Evolutionary conservation across 2,329 filamentous ascomycete species (phyloP), one percentile per base, ranked within the genome.

Genomic region (Cladorrhinum sp.): DNA sequence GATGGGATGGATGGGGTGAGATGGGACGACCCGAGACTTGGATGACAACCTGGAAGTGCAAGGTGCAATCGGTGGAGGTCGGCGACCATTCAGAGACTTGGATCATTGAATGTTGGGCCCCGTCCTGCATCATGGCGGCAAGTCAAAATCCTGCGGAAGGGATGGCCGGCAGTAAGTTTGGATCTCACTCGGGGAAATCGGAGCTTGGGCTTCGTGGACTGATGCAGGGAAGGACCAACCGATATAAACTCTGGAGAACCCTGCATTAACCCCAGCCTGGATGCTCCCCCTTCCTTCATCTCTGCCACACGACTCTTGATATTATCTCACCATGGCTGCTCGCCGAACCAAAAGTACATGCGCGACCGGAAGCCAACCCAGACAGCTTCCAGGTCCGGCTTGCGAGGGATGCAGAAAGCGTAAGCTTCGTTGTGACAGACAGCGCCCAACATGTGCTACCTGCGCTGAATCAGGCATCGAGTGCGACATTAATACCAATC

Each of bases 331-430:
- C 51, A 66, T 66, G 65, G 62, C 64, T 6, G 62, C 60, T 16
- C 63, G 61, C 22, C 65, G 65, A 41, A 64, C 63, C 41, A 59
- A 58, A 51, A 63, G 60, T 55, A 62, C 60, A 18, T 59, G 60
- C 45, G 58, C 58, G 22, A 50, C 56, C 5, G 55, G 48, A 38
- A 36, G 59, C 25, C 62, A 65, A 18, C 58, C 67, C 13, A 57
- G 67, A 51, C 67, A 68, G 55, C 62, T 65, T 41, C 67, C 67
- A 10, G 67, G 67, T 2, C 61, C 63, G 1, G 67, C 67, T 3
- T 70, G 68, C 32, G 66, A 70, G 20, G 65, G 67, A 53, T 70
- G 68, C 56, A 64, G 67, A 18, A 67, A 67, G 27, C 62, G 66
- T 22, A 69, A 68, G 50, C 16, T 70, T 2, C 64, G 67, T 53